phyloP scores from a whole-genome alignment of 306 rosid genomes.

The Prunus mira region DNA sequence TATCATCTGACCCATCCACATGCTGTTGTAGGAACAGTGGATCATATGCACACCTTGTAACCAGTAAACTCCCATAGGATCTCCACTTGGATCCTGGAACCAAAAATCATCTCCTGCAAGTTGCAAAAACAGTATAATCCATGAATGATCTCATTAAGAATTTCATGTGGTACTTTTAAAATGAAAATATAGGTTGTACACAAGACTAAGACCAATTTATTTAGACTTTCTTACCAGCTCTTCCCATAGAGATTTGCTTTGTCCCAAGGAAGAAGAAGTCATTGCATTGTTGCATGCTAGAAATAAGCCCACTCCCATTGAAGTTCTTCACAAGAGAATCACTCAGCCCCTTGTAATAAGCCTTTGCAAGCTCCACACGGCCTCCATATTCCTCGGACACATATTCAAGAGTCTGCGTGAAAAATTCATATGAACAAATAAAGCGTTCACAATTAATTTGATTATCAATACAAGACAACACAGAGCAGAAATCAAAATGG shows the following conservation, averaged over 20 bases:
- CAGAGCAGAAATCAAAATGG: neutral
- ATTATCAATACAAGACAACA: neutral
- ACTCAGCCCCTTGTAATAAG: slow-evolving; percentile 61
- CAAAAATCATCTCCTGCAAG: slow-evolving; percentile 86
- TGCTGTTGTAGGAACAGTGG: slow-evolving; percentile 82
- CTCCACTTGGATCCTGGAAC: slow-evolving; percentile 88
- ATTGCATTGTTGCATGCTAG: slow-evolving; percentile 95
- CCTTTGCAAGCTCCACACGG: slow-evolving; percentile 74
- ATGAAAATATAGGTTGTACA: neutral
- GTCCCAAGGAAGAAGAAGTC: slow-evolving; percentile 91
- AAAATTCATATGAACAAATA: neutral
- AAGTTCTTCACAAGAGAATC: slow-evolving; percentile 65
- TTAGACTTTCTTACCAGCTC: slow-evolving; percentile 54
- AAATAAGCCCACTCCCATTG: slow-evolving; percentile 67
- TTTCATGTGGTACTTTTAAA: neutral
- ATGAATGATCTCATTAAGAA: neutral
- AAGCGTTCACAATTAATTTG: neutral
- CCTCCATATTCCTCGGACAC: slow-evolving; percentile 74
- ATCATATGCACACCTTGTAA: slow-evolving; percentile 90
- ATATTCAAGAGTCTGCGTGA: slow-evolving; percentile 59
- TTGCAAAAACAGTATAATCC: neutral
- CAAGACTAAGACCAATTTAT: neutral
- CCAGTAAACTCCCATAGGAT: slow-evolving; percentile 86
- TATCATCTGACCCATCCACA: slow-evolving; percentile 94
- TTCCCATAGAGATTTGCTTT: slow-evolving; percentile 58